A percentile compares a stretch with the other conserved stretches of the same genome.
Evolutionary conservation across 2,329 filamentous ascomycete species (phyloP).

Genomic region (Chrysoporthe puriensis): DNA sequence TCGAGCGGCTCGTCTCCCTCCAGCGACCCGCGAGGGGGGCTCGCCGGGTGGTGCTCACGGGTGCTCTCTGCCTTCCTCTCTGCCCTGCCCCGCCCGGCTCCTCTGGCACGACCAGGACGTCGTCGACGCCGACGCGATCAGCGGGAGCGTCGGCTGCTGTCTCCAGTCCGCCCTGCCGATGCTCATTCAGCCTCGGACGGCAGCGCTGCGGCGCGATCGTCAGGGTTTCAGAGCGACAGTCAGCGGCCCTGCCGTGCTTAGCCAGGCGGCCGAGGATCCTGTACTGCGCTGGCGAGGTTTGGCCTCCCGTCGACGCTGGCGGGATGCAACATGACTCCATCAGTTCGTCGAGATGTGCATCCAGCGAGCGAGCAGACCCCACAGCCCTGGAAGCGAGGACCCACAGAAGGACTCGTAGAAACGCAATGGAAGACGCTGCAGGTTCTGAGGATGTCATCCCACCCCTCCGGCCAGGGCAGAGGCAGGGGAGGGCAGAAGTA

Average conservation of each 20-base stretch:
- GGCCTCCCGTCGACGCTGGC: slow-evolving; percentile 1
- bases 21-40: too few species aligned
- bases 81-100: neutral
- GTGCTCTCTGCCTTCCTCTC: neutral
- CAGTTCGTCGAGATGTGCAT: slow-evolving; percentile 4
- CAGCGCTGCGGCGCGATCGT: neutral
- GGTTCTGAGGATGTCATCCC: slow-evolving; percentile 7
- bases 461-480: neutral
- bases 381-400: neutral
- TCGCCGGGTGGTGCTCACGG: too few species aligned
- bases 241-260: neutral
- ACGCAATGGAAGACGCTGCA: slow-evolving; percentile 11
- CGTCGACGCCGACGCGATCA: neutral
- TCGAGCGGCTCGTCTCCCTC: neutral
- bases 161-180: neutral
- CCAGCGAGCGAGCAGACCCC: neutral
- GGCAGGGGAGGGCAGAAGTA: slow-evolving; percentile 10
- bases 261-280: neutral
- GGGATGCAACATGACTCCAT: slow-evolving; percentile 11
- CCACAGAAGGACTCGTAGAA: slow-evolving; percentile 11
- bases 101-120: neutral
- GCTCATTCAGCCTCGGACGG: neutral
- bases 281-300: neutral
- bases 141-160: neutral
- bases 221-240: neutral